Conservation (phyloP, 148 eudicot genomes). For the Vaccinium vitisidaea region DNA sequence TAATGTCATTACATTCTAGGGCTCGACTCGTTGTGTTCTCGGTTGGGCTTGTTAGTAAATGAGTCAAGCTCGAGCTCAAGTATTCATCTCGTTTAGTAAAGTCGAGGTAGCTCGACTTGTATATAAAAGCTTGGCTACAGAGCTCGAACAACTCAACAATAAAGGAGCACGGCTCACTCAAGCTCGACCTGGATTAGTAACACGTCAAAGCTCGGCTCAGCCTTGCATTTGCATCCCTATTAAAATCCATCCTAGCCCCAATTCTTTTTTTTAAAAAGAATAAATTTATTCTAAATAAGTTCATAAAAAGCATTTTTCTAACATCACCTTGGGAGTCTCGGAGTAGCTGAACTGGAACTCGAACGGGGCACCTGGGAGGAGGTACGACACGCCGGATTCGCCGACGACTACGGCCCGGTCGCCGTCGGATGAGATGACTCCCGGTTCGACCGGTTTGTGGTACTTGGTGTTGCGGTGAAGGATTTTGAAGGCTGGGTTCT, state of each 20-base stretch:
- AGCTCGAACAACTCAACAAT: too few species aligned
- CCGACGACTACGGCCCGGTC: not conserved
- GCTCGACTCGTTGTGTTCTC: too few species aligned
- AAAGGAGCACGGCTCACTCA: too few species aligned
- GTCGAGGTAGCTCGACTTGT: too few species aligned
- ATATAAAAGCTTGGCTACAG: too few species aligned
- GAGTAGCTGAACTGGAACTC: slow-evolving; percentile 93
- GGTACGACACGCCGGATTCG: slow-evolving; percentile 38
- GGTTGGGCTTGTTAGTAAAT: too few species aligned
- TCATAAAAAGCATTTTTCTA: not conserved
- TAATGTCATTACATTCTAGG: too few species aligned
- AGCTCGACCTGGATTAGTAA: too few species aligned
- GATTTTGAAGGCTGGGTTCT: not conserved
- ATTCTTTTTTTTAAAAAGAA: not conserved
- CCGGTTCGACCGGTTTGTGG: not conserved
- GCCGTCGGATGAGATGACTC: slow-evolving; percentile 5
- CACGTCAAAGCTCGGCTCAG: too few species aligned
- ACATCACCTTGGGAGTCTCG: slow-evolving; percentile 62
- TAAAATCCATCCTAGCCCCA: not conserved
- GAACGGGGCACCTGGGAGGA: slow-evolving; percentile 83
- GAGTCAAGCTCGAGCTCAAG: too few species aligned
- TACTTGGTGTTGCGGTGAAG: not conserved
- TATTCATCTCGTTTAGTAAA: too few species aligned
- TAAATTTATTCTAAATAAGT: not conserved
- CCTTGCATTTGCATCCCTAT: not conserved